Evolutionary conservation across 495 filamentous ascomycete genomes (phyloP), one percentile per base, ranked within the genome.

Genomic region (Parathielavia appendiculata): DNA sequence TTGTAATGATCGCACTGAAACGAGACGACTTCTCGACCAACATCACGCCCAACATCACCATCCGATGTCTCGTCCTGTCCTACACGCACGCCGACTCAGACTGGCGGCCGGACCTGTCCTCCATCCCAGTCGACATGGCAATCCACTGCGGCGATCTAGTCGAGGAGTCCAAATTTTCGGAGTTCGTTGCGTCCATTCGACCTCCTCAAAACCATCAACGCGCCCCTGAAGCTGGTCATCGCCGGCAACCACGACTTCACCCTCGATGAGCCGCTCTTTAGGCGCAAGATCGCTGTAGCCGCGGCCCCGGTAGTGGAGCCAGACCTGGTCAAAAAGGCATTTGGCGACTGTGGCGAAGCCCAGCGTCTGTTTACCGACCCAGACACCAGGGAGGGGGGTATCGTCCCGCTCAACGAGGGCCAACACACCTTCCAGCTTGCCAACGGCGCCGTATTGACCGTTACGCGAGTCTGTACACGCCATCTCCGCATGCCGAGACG

Each of bases 221-320:
- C 89, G 0, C 80, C 85, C 19, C 70, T 91, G 7, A 95, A 92
- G 59, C 71, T 95, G 38, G 82, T 92, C 36, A 90, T 95, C 51
- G 83, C 89, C 1, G 89, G 89, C 0, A 92, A 92, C 68, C 89
- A 92, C 70, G 89, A 92, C 66, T 79, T 88, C 55, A 81, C 81
- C 0, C 80, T 92, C 4, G 87, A 93, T 65, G 68, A 70, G 30
- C 69, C 78, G 4, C 46, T 19, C 0, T 22, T 3, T 30, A 41
- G 8, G 35, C 4, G 35, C 4, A 38, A 38, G 35, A 38, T 38
- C 13, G 35, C 35, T 2, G 35, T 5, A 38, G 35, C 35, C 35
- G 35, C 13, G 4, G 2, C 35, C 11, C 10, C 35, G 3, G 23
- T 34, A 12, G 23, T 34, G 12, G 20, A 19, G 3, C 9, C 46